phyloP scores from a whole-genome alignment of 169 alveolate genomes.

The Amoebophrya sp. region DNA sequence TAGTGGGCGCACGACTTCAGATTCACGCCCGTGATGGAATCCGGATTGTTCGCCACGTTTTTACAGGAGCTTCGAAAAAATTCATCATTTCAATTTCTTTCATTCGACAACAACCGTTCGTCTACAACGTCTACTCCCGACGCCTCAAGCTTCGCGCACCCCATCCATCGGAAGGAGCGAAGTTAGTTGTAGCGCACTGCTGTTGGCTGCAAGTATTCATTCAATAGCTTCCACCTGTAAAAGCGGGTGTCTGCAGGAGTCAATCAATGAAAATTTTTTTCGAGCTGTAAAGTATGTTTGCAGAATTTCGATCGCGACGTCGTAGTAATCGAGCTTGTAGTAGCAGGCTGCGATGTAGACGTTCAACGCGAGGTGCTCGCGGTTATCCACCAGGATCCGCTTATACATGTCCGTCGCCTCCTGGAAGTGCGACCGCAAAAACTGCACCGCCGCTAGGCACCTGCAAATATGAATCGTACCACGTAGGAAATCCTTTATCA shows the following conservation, averaged over 20 bases:
- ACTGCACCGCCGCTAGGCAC: slow-evolving; percentile 70
- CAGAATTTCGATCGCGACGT: slow-evolving; percentile 63
- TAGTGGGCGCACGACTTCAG: slow-evolving; percentile 71
- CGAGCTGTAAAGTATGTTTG: slow-evolving; percentile 38
- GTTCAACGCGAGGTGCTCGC: slow-evolving; percentile 63
- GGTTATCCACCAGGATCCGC: slow-evolving; percentile 55
- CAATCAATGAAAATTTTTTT: not conserved
- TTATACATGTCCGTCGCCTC: slow-evolving; percentile 76
- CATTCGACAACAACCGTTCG: too few relatives aligned
- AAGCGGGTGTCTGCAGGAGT: not conserved
- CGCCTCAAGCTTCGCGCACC: too few relatives aligned
- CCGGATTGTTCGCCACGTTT: slow-evolving; percentile 31
- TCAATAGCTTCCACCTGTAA: not conserved
- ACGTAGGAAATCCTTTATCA: too few relatives aligned
- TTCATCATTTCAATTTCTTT: too few relatives aligned
- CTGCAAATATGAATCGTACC: not conserved
- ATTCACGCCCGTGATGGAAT: slow-evolving; percentile 59
- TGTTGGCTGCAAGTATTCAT: not conserved
- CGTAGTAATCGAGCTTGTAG: slow-evolving; percentile 70
- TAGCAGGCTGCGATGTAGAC: slow-evolving; percentile 72
- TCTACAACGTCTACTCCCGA: too few relatives aligned
- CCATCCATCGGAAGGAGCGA: too few relatives aligned
- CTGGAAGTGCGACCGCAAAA: slow-evolving; percentile 61
- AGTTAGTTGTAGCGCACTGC: too few relatives aligned
- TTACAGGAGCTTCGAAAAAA: not conserved